These are phyloP conservation scores for Paratinospora sagittata DNA, from an alignment of 164 flowering plant genomes.

Conservation along the genomic window DNA sequence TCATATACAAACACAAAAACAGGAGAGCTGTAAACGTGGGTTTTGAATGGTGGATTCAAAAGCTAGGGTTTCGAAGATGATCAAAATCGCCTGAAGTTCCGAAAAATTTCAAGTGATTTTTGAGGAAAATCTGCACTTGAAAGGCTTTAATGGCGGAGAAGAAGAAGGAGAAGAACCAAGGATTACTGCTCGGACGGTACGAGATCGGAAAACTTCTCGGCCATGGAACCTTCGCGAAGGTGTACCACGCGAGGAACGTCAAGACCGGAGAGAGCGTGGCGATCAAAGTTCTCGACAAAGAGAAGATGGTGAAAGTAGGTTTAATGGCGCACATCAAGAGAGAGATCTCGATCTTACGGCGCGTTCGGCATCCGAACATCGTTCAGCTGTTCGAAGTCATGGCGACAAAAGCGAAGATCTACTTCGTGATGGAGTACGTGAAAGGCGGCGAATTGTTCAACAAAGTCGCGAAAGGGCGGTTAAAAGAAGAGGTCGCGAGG, in stretches of 20 bases:
- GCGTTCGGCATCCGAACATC: slow-evolving; percentile 74
- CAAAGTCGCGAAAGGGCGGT: slow-evolving; percentile 66
- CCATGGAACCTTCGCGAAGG: slow-evolving; percentile 72
- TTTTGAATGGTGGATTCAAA: neutral
- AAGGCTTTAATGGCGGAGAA: neutral
- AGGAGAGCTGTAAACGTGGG: neutral
- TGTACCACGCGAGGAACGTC: slow-evolving; percentile 53
- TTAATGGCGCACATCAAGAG: slow-evolving; percentile 63
- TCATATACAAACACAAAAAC: neutral
- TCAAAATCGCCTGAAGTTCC: neutral
- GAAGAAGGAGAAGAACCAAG: slow-evolving; percentile 20
- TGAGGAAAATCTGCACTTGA: neutral
- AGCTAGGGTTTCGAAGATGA: neutral
- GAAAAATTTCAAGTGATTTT: neutral
- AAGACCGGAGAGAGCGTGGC: slow-evolving; percentile 52
- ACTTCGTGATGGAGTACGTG: slow-evolving; percentile 75
- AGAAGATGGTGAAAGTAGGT: slow-evolving; percentile 62
- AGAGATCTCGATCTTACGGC: slow-evolving; percentile 68
- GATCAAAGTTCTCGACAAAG: slow-evolving; percentile 74
- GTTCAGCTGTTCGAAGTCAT: slow-evolving; percentile 74
- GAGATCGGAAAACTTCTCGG: slow-evolving; percentile 70
- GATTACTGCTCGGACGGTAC: slow-evolving; percentile 46
- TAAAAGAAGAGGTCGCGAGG: slow-evolving; percentile 60
- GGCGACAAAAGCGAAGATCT: slow-evolving; percentile 80
- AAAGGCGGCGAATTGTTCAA: slow-evolving; percentile 73